Evolutionary conservation across 1,284 basidiomycete species (phyloP).

Genomic region (Apiotrichum montevideense): DNA sequence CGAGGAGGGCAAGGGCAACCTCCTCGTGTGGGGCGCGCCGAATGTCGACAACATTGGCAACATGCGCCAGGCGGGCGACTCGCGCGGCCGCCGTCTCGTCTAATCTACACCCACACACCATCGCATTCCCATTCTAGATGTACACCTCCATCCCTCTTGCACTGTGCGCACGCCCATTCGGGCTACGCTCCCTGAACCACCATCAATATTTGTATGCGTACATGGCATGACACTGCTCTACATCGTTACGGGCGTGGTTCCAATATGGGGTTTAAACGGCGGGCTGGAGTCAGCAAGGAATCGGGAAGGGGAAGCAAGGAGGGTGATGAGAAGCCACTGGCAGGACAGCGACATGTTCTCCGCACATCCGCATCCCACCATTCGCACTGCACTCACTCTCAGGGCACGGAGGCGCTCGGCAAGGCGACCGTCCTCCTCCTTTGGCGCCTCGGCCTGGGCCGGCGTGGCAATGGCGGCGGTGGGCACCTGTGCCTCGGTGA

Average conservation of each 20-base stretch:
- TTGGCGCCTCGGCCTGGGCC: constrained; percentile 37
- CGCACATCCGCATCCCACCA: too few relatives aligned
- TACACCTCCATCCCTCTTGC: not conserved
- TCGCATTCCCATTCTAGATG: constrained; percentile 2
- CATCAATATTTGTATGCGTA: constrained; percentile 12
- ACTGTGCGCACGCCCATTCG: not conserved
- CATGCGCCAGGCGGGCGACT: constrained; percentile 15
- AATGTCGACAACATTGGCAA: constrained; percentile 30
- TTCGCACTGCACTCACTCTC: constrained; percentile 28
- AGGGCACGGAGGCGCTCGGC: constrained; percentile 39
- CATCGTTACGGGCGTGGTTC: not conserved
- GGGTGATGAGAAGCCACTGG: not conserved
- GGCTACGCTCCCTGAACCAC: not conserved
- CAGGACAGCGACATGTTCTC: too few relatives aligned
- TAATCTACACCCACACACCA: not conserved
- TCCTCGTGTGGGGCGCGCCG: constrained; percentile 39
- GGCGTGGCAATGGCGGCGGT: constrained; percentile 38
- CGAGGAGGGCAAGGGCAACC: constrained; percentile 28
- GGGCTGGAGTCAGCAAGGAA: not conserved
- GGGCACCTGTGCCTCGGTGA: constrained; percentile 59
- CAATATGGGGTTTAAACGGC: not conserved
- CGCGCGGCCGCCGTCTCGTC: constrained; percentile 2
- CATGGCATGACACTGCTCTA: constrained; percentile 20
- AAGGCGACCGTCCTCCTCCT: constrained; percentile 39
- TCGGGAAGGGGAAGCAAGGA: not conserved